phyloP scores from a whole-genome alignment of 1,284 basidiomycete genomes.

The Afroboletus lepidellus region DNA sequence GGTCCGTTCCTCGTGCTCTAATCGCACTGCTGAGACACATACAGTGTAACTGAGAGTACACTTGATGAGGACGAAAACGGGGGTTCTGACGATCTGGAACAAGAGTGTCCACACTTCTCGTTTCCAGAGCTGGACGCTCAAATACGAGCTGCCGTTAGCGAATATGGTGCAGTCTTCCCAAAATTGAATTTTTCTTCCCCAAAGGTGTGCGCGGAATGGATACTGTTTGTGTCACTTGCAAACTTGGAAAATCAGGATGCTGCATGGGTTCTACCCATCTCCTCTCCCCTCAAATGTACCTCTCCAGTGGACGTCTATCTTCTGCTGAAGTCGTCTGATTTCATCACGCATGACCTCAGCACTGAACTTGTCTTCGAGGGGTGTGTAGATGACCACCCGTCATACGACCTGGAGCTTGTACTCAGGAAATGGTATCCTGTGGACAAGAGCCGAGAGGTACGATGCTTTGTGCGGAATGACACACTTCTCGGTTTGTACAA shows the following conservation, averaged over 20 bases:
- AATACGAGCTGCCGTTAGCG: conserved; percentile 67
- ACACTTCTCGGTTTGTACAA: conserved; percentile 61
- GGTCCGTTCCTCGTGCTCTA: conserved; percentile 33
- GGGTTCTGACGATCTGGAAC: conserved; percentile 40
- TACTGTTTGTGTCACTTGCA: background rate
- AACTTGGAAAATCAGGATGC: conserved; percentile 64
- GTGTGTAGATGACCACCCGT: conserved; percentile 37
- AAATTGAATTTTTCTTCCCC: conserved; percentile 95
- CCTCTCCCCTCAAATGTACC: conserved; percentile 82
- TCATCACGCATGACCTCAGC: conserved; percentile 79
- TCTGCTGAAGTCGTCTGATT: conserved; percentile 91
- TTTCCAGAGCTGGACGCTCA: conserved; percentile 78
- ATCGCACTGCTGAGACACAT: conserved; percentile 9
- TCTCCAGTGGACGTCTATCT: conserved; percentile 90
- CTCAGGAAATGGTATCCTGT: conserved; percentile 90
- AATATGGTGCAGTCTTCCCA: conserved; percentile 87
- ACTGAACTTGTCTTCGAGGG: conserved; percentile 61
- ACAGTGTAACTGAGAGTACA: conserved; percentile 50
- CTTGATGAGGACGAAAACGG: conserved; percentile 47
- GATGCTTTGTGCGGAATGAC: conserved; percentile 82
- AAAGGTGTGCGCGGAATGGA: conserved; percentile 50
- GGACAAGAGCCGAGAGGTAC: conserved; percentile 78
- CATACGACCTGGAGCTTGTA: conserved; percentile 80
- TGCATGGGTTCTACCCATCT: conserved; percentile 87
- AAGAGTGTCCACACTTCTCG: conserved; percentile 46